Percentiles rank a stretch among this genome's conserved stretches.
Conservation (phyloP, 805 yeast species). For the Wickerhamomyces silvicola region DNA sequence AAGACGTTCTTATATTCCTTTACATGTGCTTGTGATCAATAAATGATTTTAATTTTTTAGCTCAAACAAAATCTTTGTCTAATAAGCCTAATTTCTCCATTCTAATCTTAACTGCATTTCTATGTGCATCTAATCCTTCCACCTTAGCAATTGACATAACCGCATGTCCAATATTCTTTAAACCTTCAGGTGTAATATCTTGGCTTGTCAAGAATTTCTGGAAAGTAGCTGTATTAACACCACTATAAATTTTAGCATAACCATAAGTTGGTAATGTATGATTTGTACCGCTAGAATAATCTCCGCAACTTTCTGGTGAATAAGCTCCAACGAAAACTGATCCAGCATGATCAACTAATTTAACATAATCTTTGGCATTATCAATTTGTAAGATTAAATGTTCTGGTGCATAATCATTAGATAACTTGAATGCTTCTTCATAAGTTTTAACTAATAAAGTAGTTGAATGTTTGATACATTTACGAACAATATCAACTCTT, state of each 20-base stretch:
- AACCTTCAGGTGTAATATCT: constrained; percentile 79
- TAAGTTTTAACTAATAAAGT: constrained; percentile 62
- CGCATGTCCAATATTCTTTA: constrained; percentile 86
- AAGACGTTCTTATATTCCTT: no score
- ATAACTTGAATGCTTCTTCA: constrained; percentile 79
- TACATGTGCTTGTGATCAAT: no score
- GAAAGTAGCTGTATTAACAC: constrained; percentile 94
- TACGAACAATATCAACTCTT: constrained; percentile 86
- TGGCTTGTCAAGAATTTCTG: constrained; percentile 94
- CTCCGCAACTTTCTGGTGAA: constrained; percentile 98
- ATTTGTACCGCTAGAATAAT: constrained; percentile 96
- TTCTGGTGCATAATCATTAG: constrained; percentile 95
- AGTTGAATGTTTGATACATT: constrained; percentile 88
- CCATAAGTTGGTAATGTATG: constrained; percentile 99
- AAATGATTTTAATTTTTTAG: neutral
- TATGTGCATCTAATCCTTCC: constrained; percentile 96
- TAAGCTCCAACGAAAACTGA: constrained; percentile 93
- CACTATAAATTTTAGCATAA: constrained; percentile 94
- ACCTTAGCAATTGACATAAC: constrained; percentile 94
- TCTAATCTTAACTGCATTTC: constrained; percentile 93
- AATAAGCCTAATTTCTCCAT: constrained; percentile 71
- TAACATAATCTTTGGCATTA: constrained; percentile 67
- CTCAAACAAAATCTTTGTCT: constrained; percentile 25
- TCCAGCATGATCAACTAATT: constrained; percentile 85
- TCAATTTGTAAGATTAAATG: constrained; percentile 90